Conservation (phyloP, 2,329 filamentous ascomycete species). For the Fusarium virguliforme region DNA sequence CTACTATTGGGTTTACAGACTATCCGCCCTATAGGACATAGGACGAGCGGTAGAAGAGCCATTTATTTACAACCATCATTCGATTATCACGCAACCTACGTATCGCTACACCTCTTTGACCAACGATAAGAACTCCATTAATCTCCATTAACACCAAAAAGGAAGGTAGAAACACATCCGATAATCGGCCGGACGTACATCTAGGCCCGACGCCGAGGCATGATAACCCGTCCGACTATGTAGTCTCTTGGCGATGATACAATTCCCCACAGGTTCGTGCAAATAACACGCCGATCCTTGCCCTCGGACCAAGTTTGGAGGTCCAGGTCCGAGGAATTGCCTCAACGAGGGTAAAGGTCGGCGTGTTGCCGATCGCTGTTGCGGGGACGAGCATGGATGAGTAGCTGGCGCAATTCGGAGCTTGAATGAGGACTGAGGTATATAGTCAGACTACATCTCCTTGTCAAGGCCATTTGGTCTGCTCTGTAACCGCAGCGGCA, state of each 20-base stretch:
- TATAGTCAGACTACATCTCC: not conserved
- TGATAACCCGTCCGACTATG: not conserved
- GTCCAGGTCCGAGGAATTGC: not conserved
- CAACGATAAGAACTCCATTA: not conserved
- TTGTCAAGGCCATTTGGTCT: fast-evolving
- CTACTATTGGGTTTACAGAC: slow-evolving; percentile 56
- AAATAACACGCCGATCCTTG: slow-evolving; percentile 14
- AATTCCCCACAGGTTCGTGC: slow-evolving; percentile 18
- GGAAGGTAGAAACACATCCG: slow-evolving; percentile 7
- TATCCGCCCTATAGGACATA: slow-evolving; percentile 49
- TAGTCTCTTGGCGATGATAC: slow-evolving; percentile 26
- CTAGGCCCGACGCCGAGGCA: slow-evolving; percentile 5
- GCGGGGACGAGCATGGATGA: slow-evolving; percentile 7
- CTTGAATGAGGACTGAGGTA: slow-evolving; percentile 14
- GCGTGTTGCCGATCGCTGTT: not conserved
- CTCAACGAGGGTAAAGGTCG: not conserved
- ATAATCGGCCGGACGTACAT: slow-evolving; percentile 22
- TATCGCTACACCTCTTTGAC: not conserved
- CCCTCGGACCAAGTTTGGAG: not conserved
- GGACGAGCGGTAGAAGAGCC: not conserved
- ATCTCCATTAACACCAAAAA: not conserved
- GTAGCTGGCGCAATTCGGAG: not conserved
- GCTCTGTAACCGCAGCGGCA: not conserved
- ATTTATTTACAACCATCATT: not conserved
- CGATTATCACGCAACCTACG: slow-evolving; percentile 2